phyloP scores from a whole-genome alignment of 192 early-diverging fungal species.

The Paraglomus brasilianum region DNA sequence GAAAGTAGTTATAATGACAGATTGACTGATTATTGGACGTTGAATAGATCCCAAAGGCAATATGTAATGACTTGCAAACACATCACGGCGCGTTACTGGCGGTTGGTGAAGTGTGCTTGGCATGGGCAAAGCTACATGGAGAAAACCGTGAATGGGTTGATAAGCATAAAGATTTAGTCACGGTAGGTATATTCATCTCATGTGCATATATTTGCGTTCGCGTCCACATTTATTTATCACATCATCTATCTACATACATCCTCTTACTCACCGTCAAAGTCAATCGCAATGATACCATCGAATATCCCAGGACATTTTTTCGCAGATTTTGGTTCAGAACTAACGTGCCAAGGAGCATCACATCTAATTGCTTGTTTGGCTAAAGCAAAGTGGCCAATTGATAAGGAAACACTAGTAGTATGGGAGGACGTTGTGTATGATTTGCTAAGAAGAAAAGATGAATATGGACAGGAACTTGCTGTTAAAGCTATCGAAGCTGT shows the following conservation, averaged over 20 bases:
- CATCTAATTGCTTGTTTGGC: constrained; percentile 52
- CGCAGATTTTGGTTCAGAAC: constrained; percentile 60
- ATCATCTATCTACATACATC: too few species aligned
- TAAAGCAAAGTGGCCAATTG: constrained; percentile 42
- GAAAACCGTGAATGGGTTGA: constrained; percentile 32
- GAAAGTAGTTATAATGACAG: neutral
- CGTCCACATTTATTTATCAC: too few species aligned
- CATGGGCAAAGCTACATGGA: constrained; percentile 35
- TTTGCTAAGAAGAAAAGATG: constrained; percentile 66
- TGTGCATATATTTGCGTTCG: neutral
- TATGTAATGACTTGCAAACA: constrained; percentile 47
- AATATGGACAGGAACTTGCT: constrained; percentile 57
- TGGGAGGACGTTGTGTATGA: constrained; percentile 56
- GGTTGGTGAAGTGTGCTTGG: constrained; percentile 57
- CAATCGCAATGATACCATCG: constrained; percentile 40
- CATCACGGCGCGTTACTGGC: constrained; percentile 65
- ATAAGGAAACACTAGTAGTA: constrained; percentile 27
- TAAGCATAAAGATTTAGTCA: constrained; percentile 14
- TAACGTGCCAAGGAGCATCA: constrained; percentile 51
- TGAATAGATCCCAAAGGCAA: constrained; percentile 47
- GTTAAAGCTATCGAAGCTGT: constrained; percentile 48
- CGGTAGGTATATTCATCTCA: constrained; percentile 26
- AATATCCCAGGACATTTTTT: constrained; percentile 45
- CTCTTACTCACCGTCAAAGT: constrained; percentile 19
- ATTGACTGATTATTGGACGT: neutral